Conservation (phyloP, 495 filamentous ascomycete genomes). For the Hamigera avellanea region DNA sequence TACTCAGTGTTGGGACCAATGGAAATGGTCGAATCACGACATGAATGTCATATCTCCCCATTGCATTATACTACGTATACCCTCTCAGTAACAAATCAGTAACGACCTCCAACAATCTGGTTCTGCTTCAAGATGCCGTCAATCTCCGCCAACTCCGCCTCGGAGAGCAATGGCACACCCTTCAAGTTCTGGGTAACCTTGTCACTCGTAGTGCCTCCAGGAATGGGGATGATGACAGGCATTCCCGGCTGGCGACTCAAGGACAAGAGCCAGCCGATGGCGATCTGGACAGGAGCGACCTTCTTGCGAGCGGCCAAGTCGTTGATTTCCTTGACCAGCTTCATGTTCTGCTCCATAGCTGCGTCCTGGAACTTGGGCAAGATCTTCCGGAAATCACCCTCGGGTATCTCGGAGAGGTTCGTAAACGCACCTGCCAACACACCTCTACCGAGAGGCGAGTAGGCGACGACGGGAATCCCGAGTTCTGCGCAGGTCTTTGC, state of each 20-base stretch:
- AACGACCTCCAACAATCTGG: slow-evolving; percentile 26
- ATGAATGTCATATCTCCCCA: too few species aligned
- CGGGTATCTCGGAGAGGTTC: slow-evolving; percentile 46
- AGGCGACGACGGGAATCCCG: slow-evolving; percentile 58
- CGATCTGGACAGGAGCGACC: slow-evolving; percentile 63
- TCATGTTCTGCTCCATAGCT: slow-evolving; percentile 60
- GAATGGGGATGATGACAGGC: slow-evolving; percentile 72
- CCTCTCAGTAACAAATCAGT: slow-evolving; percentile 7
- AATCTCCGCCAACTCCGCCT: slow-evolving; percentile 35
- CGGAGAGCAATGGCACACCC: slow-evolving; percentile 21
- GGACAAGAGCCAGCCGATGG: slow-evolving; percentile 57
- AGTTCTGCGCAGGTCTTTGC: slow-evolving; percentile 60
- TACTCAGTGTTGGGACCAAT: too few species aligned
- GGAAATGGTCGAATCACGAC: too few species aligned
- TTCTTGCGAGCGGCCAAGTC: slow-evolving; percentile 58
- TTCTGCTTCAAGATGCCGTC: slow-evolving; percentile 28
- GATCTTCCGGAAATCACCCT: slow-evolving; percentile 39
- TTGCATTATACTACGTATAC: too few species aligned
- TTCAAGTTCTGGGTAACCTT: slow-evolving; percentile 35
- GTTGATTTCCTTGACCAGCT: slow-evolving; percentile 55
- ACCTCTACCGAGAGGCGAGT: slow-evolving; percentile 46
- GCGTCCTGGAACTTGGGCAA: slow-evolving; percentile 58
- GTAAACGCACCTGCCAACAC: slow-evolving; percentile 51
- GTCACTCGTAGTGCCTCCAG: slow-evolving; percentile 46
- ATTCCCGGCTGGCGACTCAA: slow-evolving; percentile 47